Conservation (phyloP, 768 basidiomycete genomes). For the Pleurotus giganteus region DNA sequence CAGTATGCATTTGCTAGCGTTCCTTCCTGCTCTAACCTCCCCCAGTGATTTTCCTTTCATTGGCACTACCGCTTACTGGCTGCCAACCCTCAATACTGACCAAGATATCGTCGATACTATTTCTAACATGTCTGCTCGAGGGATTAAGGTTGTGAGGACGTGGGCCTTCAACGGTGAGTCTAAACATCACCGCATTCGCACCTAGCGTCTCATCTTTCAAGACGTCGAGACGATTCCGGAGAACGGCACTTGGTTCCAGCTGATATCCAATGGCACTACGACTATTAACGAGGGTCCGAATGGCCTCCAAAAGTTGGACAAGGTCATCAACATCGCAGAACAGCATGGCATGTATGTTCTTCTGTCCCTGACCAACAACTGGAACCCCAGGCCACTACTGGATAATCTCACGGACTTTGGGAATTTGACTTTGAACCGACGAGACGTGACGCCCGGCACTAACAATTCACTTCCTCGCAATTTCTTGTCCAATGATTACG, state of each 20-base stretch:
- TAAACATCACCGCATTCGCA: slow-evolving; percentile 1
- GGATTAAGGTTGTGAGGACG: slow-evolving; percentile 58
- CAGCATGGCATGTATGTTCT: slow-evolving; percentile 38
- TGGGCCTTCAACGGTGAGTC: slow-evolving; percentile 71
- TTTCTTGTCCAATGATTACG: slow-evolving; percentile 61
- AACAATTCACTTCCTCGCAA: slow-evolving; percentile 47
- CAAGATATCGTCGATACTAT: slow-evolving; percentile 59
- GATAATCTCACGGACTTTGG: slow-evolving; percentile 11
- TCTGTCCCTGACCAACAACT: slow-evolving; percentile 48
- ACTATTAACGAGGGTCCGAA: slow-evolving; percentile 46
- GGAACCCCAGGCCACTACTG: slow-evolving; percentile 33
- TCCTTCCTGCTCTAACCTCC: slow-evolving; percentile 6
- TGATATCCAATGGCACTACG: slow-evolving; percentile 50
- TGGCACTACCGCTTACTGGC: slow-evolving; percentile 70
- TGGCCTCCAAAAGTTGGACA: slow-evolving; percentile 46
- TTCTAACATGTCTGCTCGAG: slow-evolving; percentile 51
- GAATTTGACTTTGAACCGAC: slow-evolving; percentile 5
- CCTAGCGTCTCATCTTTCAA: slow-evolving; percentile 17
- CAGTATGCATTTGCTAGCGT: slow-evolving; percentile 5
- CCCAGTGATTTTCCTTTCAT: slow-evolving; percentile 38
- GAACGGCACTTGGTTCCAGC: slow-evolving; percentile 65
- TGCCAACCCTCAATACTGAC: slow-evolving; percentile 49
- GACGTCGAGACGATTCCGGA: slow-evolving; percentile 52
- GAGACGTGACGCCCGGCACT: slow-evolving; percentile 18
- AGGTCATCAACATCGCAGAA: slow-evolving; percentile 38